Base-by-base conservation (phyloP, 2,329 filamentous ascomycete species). In the Thielaviopsis ethacetica region DNA sequence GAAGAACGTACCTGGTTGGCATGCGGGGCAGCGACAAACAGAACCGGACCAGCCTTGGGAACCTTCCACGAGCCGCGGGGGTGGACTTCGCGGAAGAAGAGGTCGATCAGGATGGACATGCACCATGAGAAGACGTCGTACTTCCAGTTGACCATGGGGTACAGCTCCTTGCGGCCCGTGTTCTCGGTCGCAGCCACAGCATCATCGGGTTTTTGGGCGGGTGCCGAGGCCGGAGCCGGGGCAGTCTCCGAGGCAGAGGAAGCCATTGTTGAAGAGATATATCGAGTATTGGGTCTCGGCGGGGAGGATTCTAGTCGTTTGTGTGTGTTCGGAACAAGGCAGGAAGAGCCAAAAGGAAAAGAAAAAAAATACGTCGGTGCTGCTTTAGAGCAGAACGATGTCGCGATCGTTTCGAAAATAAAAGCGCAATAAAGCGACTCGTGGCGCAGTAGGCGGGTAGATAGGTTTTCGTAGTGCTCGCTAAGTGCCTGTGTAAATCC, bases 1-100 rank as follows among this genome's bases (percentile, higher is more conserved):
- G 19, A 19, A 53, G 19, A 38, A 71, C 77, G 62, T 73, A 89
- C 86, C 80, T 93, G 89, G 70, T 98, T 98, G 62, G 91, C 91
- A 76, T 98, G 93, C 64, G 93, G 93, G 58, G 91, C 93, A 52
- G 91, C 93, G 65, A 98, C 93, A 67, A 98, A 93, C 61, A 98
- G 88, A 63, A 98, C 82, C 1, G 93, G 91, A 0, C 91, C 93
- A 63, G 82, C 80, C 66, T 86, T 83, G 52, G 93, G 93, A 52
- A 98, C 87, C 71, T 91, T 91, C 90, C 93, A 98, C 63, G 91
- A 88, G 65, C 90, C 90, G 64, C 93, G 82, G 13, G 93, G 93
- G 69, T 97, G 91, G 17, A 98, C 89, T 72, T 98, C 93, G 65
- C 93, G 85, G 76, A 98, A 98, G 81, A 98, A 98, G 65, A 96